These are phyloP conservation scores for Filosporella fistucella DNA, from an alignment of 495 filamentous ascomycete genomes.

Conservation along the genomic window DNA sequence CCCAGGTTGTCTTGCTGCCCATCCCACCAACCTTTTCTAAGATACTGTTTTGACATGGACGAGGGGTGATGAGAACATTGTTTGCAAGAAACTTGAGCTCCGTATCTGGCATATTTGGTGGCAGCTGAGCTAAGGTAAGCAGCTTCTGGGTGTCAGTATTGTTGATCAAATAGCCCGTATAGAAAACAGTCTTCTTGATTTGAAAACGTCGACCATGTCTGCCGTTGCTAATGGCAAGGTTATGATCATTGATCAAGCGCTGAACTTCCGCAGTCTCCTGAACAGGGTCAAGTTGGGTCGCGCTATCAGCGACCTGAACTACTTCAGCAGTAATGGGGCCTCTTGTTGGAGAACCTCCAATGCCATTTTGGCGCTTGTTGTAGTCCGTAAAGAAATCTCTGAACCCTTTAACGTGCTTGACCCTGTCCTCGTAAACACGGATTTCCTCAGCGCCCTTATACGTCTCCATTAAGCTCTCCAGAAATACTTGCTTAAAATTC, in stretches of 20 bases:
- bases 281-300: slow-evolving; percentile 73
- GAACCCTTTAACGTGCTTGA: slow-evolving; percentile 68
- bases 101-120: slow-evolving; percentile 46
- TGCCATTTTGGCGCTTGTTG: slow-evolving; percentile 49
- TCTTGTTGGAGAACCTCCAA: slow-evolving; percentile 33
- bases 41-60: slow-evolving; percentile 60
- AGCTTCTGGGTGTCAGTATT: slow-evolving; percentile 64
- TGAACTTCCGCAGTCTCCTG: slow-evolving; percentile 82
- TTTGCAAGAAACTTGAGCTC: slow-evolving; percentile 84
- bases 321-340: slow-evolving; percentile 72
- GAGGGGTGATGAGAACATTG: slow-evolving; percentile 81
- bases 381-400: slow-evolving; percentile 72
- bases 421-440: slow-evolving; percentile 57
- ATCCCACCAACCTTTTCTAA: slow-evolving; percentile 81
- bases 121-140: slow-evolving; percentile 59
- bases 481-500: slow-evolving; percentile 80
- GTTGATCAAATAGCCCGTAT: slow-evolving; percentile 87
- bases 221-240: slow-evolving; percentile 41
- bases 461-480: slow-evolving; percentile 75
- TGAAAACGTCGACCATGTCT: slow-evolving; percentile 37
- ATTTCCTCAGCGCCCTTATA: slow-evolving; percentile 82
- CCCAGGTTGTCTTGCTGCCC: slow-evolving; percentile 75
- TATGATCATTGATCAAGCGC: slow-evolving; percentile 85
- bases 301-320: slow-evolving; percentile 76
- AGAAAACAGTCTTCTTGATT: slow-evolving; percentile 85